Evolutionary conservation across 2,329 filamentous ascomycete genomes (phyloP), one percentile per base, ranked within the genome.

Genomic region (Alternaria hordeiaustralica): DNA sequence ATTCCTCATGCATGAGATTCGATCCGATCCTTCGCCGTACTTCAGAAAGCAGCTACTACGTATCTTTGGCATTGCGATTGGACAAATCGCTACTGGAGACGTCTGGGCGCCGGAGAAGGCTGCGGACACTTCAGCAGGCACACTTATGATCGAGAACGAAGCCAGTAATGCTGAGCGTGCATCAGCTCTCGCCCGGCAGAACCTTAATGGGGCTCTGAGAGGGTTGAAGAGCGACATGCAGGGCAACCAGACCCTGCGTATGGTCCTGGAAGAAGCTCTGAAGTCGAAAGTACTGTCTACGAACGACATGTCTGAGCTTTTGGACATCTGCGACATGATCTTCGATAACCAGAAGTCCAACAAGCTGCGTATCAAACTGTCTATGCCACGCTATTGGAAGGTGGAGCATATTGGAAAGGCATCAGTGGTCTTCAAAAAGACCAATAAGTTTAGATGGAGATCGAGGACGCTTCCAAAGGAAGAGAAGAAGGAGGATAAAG

Each of bases 111-210:
- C 65, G 62, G 74, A 66, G 61, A 76, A 73, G 21, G 73, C 77
- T 60, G 59, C 53, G 10, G 71, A 75, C n/a, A 73, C 73, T 18
- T 67, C 78, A 7, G 74, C 81, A 45, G 75, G 80, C 25, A 79
- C 78, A 13, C 77, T 90, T n/a, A 83, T 89, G 25, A 84, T 90
- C 50, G 87, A 89, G 68, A 84, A 87, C 71, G 87, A 87, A 60
- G 79, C 82, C 20, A 71, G 68, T 47, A 69, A 61, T 36, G 66
- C 71, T 2, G 69, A 70, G 43, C 84, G 86, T n/a, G 83, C 85
- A 63, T 81, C 84, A 1, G 84, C 86, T 63, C 78, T 87, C 25
- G 85, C 84, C 2, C 83, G 88, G 54, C 84, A 85, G 65, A 88
- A 84, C 4, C 80, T 89, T n/a, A 83, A 86, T 26, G 87, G 87